Percentiles rank a stretch among this genome's conserved stretches.
These are phyloP conservation scores for Vinca major DNA, from an alignment of 305 asterid species.

Conservation along the genomic window DNA sequence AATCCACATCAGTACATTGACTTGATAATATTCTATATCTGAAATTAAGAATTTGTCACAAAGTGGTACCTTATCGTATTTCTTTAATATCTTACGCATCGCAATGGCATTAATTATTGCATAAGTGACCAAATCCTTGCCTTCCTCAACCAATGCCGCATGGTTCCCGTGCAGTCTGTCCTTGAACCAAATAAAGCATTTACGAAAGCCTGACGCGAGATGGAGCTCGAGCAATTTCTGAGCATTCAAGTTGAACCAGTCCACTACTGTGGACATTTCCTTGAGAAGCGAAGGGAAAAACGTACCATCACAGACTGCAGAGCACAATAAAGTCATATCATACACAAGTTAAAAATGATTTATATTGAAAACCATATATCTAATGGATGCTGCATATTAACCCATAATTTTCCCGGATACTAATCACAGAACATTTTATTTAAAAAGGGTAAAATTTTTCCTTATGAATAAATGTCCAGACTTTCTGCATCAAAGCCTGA, in stretches of 20 bases:
- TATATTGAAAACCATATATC: not conserved
- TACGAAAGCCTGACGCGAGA: conserved; percentile 62
- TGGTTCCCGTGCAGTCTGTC: conserved; percentile 49
- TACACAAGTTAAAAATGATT: not conserved
- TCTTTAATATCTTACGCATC: conserved; percentile 89
- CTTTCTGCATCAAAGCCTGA: too few relatives aligned
- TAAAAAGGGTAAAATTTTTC: not conserved
- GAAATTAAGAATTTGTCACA: not conserved
- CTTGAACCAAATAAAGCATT: conserved; percentile 55
- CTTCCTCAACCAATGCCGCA: conserved; percentile 54
- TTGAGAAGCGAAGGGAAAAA: conserved; percentile 74
- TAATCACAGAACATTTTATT: too few relatives aligned
- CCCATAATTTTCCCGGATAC: too few relatives aligned
- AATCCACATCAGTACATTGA: not conserved
- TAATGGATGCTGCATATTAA: too few relatives aligned
- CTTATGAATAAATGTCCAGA: not conserved
- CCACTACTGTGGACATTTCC: conserved; percentile 90
- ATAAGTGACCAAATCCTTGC: conserved; percentile 62
- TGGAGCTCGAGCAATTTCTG: conserved; percentile 64
- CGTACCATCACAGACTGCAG: conserved; percentile 81
- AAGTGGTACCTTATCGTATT: conserved; percentile 63
- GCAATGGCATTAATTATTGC: conserved; percentile 82
- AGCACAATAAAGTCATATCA: not conserved
- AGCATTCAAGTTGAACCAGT: conserved; percentile 67
- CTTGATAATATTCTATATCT: not conserved